Evolutionary conservation across 2,329 filamentous ascomycete species (phyloP), one percentile per base, ranked within the genome.

Genomic region (Fusarium siculi): DNA sequence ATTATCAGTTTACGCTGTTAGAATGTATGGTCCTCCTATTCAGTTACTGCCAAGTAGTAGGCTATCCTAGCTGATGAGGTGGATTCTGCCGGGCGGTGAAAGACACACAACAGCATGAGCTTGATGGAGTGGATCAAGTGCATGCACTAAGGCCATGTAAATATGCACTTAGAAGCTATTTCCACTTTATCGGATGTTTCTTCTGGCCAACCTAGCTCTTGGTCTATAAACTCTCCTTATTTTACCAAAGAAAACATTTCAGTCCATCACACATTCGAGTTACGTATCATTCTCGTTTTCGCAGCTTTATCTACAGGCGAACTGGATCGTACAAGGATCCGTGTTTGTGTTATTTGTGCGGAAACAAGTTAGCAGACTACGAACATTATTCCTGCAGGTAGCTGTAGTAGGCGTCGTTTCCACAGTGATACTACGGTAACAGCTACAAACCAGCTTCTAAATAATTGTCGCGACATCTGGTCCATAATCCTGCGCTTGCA

Each of bases 71-170:
- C 73, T 75, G 72, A 77, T 76, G 72, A 78, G 74, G 74, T 76
- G 67, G 67, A 76, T 80, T 82, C 78, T 82, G 81, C 81, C 81
- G 72, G 81, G 81, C 81, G 81, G 81, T 82, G 76, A 79, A 66
- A 9, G 11, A 23, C 25, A 12, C 16, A 18, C 12, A 23, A 23
- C 64, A 43, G 42, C 70, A 62, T 63, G 50, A 59, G 70, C 50
- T 63, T 52, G 52, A 49, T 62, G 18, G 9, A 25, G 60, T 55
- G 73, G 63, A 61, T 44, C 68, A 5, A 4, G 2, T 34, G 36
- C 70, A 79, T 76, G 72, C 66, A 72, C 66, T 72, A 75, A 77
- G 28, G 16, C 72, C 66, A 43, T 66, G 71, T 66, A 66, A 21
- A 30, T 49, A 73, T 79, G 77, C 73, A 74, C 46, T 42, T 79